A percentile compares a stretch with the other conserved stretches of the same genome.
phyloP scores from a whole-genome alignment of 2,329 filamentous ascomycete species.

The Pyrenochaeta sp. region DNA sequence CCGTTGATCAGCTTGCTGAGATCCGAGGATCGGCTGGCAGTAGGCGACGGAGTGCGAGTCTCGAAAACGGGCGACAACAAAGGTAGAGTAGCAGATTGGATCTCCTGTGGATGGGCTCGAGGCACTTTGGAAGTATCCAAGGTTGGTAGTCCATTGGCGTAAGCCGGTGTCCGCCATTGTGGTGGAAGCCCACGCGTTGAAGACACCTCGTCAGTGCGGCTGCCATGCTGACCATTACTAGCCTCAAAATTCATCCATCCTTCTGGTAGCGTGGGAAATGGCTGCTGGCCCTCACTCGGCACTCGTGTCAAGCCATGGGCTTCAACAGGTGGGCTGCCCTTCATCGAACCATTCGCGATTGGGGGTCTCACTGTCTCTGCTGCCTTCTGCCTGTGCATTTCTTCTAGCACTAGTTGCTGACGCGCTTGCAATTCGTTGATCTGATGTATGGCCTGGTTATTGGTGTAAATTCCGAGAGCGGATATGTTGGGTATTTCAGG shows the following conservation, averaged over 20 bases:
- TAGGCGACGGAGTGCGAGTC: constrained; percentile 75
- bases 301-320: constrained; percentile 32
- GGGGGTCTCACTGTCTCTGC: constrained; percentile 28
- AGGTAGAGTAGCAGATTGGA: constrained; percentile 52
- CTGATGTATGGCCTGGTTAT: constrained; percentile 33
- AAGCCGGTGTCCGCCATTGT: constrained; percentile 41
- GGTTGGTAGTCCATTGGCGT: constrained; percentile 41
- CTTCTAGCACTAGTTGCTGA: constrained; percentile 42
- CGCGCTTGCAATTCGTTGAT: constrained; percentile 39
- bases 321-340: constrained; percentile 23
- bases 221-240: constrained; percentile 30
- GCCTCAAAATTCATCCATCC: constrained; percentile 39
- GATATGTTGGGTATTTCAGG: constrained; percentile 26
- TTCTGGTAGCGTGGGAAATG: constrained; percentile 37
- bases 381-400: constrained; percentile 43
- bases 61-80: constrained; percentile 78
- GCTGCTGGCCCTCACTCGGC: constrained; percentile 35
- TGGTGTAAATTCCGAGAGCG: constrained; percentile 36
- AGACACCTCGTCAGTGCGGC: constrained; percentile 37
- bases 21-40: constrained; percentile 57
- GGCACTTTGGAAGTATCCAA: constrained; percentile 57
- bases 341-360: constrained; percentile 39
- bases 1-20: constrained; percentile 39
- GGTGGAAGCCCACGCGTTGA: constrained; percentile 38
- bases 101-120: constrained; percentile 44